Conservation (phyloP, 805 yeast species). For the Candida dendrica region DNA sequence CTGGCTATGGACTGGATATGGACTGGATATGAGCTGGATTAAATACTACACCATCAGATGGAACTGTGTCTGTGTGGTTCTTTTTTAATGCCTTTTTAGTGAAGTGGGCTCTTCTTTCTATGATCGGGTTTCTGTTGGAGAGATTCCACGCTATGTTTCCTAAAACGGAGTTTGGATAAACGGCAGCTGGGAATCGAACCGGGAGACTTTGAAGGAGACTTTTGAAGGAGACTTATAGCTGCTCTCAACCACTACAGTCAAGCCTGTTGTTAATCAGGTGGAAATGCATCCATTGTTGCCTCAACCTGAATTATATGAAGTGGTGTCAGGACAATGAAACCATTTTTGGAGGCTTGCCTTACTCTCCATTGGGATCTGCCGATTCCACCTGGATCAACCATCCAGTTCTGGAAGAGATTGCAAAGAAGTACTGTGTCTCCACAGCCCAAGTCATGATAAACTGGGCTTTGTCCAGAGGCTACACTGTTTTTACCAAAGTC, state of each 20-base stretch:
- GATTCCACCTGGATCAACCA: conserved; percentile 40
- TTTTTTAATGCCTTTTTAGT: too few species aligned
- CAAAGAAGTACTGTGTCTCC: conserved; percentile 29
- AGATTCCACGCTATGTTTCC: too few species aligned
- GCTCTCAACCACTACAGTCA: conserved; percentile 39
- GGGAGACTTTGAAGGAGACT: too few species aligned
- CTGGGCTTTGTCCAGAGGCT: conserved; percentile 51
- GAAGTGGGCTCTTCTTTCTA: too few species aligned
- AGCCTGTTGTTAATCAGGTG: conserved; percentile 69
- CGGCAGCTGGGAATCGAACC: too few species aligned
- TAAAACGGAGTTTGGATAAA: too few species aligned
- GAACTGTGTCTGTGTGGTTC: too few species aligned
- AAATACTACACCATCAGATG: too few species aligned
- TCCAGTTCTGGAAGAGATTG: conserved; percentile 32
- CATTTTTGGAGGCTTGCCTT: conserved; percentile 63
- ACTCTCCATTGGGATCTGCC: conserved; percentile 65
- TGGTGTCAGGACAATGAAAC: conserved; percentile 46
- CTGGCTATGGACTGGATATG: too few species aligned
- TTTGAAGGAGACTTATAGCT: conserved; percentile 40
- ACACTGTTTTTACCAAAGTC: conserved; percentile 46
- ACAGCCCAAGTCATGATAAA: conserved; percentile 47
- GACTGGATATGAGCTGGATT: too few species aligned
- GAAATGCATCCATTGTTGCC: conserved; percentile 73
- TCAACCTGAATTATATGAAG: conserved; percentile 47
- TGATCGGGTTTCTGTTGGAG: too few species aligned